Evolutionary conservation across 1,284 basidiomycete species (phyloP), one percentile per base, ranked within the genome.

Genomic region (Polyporus tsugae): DNA sequence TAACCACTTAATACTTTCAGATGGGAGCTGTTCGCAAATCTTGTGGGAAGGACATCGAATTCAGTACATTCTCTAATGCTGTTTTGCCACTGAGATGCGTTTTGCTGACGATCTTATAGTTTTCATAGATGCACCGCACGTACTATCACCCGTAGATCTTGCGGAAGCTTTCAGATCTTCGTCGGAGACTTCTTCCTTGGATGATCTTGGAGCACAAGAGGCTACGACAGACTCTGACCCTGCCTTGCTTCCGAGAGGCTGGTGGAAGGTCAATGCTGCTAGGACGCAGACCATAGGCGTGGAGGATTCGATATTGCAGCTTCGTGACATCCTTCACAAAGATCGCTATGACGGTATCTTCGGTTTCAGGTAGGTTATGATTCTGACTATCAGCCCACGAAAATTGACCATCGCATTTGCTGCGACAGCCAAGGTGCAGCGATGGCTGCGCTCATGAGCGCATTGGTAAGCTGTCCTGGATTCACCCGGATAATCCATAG

Each of bases 41-140:
- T 66, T 88, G 89, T 71, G 87, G 83, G 57, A 89, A 90, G 72
- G 84, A 86, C 63, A 78, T 95, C 62, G 93, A 95, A 72, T 82
- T 94, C 63, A 90, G 93, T 93, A 75, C 59, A 80, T 72, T 46
- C 49, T 19, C 22, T 39, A 60, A 35, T 49, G 62, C 49, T 46
- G 42, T 3, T 59, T 42, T 39, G 11, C 6, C 42, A 25, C 33
- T 22, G 35, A 39, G 55, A 6, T 39, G 17, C 63, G 59, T 53
- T 39, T 44, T 60, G 60, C 70, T 38, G n/a, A 63, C 60, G 25
- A 42, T 36, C 33, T 19, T 36, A 15, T 52, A 96, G 95, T 96
- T 4, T 96, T 95, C 78, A 77, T 95, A 60, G 93, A 96, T 74
- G 93, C 87, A 0, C 93, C 95, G 11, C 85, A 91, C 65, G 84